These are phyloP conservation scores for Alternaria panax DNA, from an alignment of 2,329 filamentous ascomycete genomes.

Conservation along the genomic window DNA sequence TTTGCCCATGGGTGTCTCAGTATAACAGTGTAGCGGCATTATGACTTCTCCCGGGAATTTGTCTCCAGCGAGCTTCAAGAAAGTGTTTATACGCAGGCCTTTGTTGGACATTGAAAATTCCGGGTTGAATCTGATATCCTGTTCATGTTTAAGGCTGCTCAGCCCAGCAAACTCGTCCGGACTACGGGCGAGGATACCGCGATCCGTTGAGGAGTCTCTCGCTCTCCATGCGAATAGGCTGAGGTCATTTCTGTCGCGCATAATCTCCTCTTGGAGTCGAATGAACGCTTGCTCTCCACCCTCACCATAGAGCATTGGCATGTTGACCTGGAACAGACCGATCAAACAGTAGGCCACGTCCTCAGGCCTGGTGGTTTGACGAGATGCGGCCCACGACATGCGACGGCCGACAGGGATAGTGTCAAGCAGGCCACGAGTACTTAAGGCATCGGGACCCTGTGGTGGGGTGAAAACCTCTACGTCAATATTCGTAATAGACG, in stretches of 20 bases:
- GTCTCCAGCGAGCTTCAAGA: background rate
- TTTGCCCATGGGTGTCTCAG: background rate
- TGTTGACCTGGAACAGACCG: conserved; percentile 36
- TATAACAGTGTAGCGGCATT: background rate
- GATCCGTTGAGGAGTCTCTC: background rate
- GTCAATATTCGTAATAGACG: background rate
- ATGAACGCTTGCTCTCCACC: conserved; percentile 23
- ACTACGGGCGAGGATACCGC: background rate
- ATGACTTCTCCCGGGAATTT: background rate
- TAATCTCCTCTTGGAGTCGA: conserved; percentile 17
- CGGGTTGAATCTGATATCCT: background rate
- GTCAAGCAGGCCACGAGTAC: background rate
- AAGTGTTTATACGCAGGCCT: background rate
- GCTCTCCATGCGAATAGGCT: background rate
- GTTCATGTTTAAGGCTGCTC: background rate
- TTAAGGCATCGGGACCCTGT: background rate
- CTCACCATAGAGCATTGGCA: conserved; percentile 40
- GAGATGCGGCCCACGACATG: conserved; percentile 10
- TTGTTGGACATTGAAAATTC: background rate
- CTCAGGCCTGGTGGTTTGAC: conserved; percentile 26
- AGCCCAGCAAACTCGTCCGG: background rate
- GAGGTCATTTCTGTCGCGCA: background rate
- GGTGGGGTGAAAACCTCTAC: background rate
- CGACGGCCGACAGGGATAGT: background rate
- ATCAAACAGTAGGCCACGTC: conserved; percentile 40